Evolutionary conservation across 108 stramenopile genomes (phyloP), one percentile per base, ranked within the genome.

Genomic region (Cyclotella atomus): DNA sequence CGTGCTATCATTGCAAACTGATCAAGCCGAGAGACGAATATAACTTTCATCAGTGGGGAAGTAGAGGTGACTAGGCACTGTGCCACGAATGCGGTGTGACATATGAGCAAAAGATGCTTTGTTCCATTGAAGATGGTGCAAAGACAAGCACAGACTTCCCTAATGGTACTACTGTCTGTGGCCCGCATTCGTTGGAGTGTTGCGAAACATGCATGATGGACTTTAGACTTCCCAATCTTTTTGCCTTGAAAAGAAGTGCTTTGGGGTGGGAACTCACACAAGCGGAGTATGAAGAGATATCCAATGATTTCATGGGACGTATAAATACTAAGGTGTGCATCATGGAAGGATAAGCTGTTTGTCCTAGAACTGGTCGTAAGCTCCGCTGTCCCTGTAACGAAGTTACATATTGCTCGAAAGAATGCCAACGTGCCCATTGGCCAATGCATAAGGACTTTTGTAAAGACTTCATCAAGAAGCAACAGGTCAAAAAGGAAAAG

Each of bases 391-490:
- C 63, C 20, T 64, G 63, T 45, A 28, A 64, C 25, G 63, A 64
- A 43, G 63, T 64, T 38, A 45, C 44, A 25, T 64, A 64, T 28
- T 64, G 67, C 67, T 52, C 67, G 5, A 6, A 17, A 55, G 53
- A 21, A 17, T 68, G 67, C 32, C 67, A 68, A 29, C 52, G 28
- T 50, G 52, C 53, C 23, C 67, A 68, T 23, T 68, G 67, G 67
- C 9, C n/a, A 23, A 68, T 68, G 53, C 67, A 68, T 32, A 68
- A 68, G 54, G 54, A 54, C 52, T 54, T 52, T 9, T 68, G 67
- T 21, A 68, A 68, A 23, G 50, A 15, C 15, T 23, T 16, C 12
- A 32, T 30, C 53, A 35, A 68, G 30, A 55, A 54, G 17, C 15
- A 30, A 38, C 21, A 33, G n/a, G 36, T 20, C 15, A 68, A 68